A percentile compares a stretch with the other conserved stretches of the same genome.
phyloP scores from a whole-genome alignment of 768 basidiomycete genomes.

The Tylopilus sp. region DNA sequence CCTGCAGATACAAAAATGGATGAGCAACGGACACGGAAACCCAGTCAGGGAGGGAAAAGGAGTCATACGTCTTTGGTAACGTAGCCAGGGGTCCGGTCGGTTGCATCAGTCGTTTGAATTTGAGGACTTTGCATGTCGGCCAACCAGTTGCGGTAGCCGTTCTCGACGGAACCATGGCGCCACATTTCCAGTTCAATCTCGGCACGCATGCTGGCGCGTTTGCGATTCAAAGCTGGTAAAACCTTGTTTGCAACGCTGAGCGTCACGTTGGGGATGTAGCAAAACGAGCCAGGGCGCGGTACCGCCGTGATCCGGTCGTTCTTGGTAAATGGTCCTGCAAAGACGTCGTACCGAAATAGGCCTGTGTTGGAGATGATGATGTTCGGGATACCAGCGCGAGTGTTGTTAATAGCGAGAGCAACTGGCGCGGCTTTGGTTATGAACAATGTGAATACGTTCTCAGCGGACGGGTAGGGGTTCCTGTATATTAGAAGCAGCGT shows the following conservation, averaged over 20 bases:
- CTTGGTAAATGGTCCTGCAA: slow-evolving; percentile 67
- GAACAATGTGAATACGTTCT: slow-evolving; percentile 58
- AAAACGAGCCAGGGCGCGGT: slow-evolving; percentile 64
- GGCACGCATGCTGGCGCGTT: slow-evolving; percentile 22
- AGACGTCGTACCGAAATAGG: slow-evolving; percentile 63
- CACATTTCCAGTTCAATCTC: slow-evolving; percentile 24
- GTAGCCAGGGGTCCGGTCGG: slow-evolving; percentile 66
- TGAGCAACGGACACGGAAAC: background rate
- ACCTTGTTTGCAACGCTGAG: slow-evolving; percentile 50
- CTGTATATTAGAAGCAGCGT: no score
- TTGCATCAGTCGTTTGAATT: slow-evolving; percentile 31
- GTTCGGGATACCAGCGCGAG: slow-evolving; percentile 54
- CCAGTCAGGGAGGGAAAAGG: background rate
- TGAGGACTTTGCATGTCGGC: slow-evolving; percentile 46
- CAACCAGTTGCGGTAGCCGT: slow-evolving; percentile 53
- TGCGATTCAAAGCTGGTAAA: slow-evolving; percentile 49
- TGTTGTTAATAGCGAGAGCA: slow-evolving; percentile 60
- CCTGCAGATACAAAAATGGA: slow-evolving; percentile 29
- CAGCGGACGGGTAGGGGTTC: slow-evolving; percentile 57
- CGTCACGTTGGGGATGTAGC: slow-evolving; percentile 56
- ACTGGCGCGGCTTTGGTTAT: slow-evolving; percentile 50
- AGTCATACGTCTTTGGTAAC: slow-evolving; percentile 56
- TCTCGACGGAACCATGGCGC: slow-evolving; percentile 47
- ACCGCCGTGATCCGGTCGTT: slow-evolving; percentile 78
- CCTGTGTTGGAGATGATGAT: slow-evolving; percentile 66